Conservation (phyloP, 2,329 filamentous ascomycete genomes). For the Fusarium caatingaense region DNA sequence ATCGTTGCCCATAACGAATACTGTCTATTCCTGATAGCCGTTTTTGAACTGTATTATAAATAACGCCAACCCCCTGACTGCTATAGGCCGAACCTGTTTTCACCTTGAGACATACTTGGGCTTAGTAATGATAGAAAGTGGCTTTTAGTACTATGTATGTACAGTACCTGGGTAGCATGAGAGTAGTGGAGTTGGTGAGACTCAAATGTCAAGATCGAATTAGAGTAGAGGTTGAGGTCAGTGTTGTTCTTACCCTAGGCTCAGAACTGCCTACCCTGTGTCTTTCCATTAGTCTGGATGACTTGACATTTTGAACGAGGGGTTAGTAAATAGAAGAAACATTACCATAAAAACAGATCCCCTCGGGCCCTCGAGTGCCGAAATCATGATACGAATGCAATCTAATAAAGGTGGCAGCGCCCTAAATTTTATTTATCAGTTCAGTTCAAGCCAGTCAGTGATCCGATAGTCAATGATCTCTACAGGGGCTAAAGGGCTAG, state of each 20-base stretch:
- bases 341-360: neutral
- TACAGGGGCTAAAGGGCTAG: conserved; percentile 34
- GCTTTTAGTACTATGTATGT: neutral
- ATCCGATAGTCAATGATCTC: conserved; percentile 6
- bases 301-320: neutral
- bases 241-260: neutral
- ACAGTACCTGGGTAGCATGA: neutral
- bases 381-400: neutral
- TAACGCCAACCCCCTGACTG: neutral
- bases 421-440: neutral
- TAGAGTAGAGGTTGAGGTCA: neutral
- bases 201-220: neutral
- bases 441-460: neutral
- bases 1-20: neutral
- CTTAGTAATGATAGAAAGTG: neutral
- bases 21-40: neutral
- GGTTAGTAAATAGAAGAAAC: neutral
- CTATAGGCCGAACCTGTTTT: neutral
- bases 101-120: neutral
- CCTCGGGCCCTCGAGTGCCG: conserved; percentile 4
- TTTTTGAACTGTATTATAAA: neutral
- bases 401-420: conserved; percentile 7
- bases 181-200: neutral
- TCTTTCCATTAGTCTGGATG: neutral
- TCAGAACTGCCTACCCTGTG: neutral